These are phyloP conservation scores for Ophiostoma pallidulum DNA, from an alignment of 2,329 filamentous ascomycete genomes.

Conservation along the genomic window DNA sequence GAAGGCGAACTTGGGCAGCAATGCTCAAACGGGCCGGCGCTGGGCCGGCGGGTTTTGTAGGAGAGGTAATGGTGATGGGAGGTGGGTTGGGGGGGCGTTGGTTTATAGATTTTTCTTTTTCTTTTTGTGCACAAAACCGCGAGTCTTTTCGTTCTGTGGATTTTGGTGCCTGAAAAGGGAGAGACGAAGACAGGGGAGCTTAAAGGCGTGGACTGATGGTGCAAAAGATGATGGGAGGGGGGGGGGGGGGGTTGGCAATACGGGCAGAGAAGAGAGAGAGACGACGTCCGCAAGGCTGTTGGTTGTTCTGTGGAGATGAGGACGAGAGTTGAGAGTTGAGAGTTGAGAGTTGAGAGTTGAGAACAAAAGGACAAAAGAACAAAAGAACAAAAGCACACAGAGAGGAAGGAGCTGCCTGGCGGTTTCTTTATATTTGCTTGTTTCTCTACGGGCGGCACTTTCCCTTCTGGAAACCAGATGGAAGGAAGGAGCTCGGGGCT, in stretches of 20 bases:
- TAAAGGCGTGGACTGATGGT: too few relatives aligned
- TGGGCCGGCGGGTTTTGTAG: too few relatives aligned
- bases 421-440: neutral
- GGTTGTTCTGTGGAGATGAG: slow-evolving; percentile 4
- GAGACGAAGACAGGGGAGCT: neutral
- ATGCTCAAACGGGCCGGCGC: slow-evolving; percentile 8
- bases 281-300: slow-evolving; percentile 7
- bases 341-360: too few relatives aligned
- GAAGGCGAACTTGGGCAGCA: slow-evolving; percentile 15
- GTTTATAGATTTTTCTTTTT: too few relatives aligned
- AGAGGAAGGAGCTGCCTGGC: neutral
- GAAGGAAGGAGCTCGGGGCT: neutral
- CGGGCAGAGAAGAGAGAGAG: neutral
- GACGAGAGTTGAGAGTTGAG: neutral
- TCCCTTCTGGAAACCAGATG: neutral
- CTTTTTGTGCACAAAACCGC: too few relatives aligned
- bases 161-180: neutral
- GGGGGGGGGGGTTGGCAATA: neutral
- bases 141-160: neutral
- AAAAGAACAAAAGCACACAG: too few relatives aligned
- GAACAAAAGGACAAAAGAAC: too few relatives aligned
- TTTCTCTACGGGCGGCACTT: neutral
- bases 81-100: too few relatives aligned
- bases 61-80: too few relatives aligned
- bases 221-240: neutral